A percentile compares a stretch with the other conserved stretches of the same genome.
Evolutionary conservation across 768 basidiomycete genomes (phyloP).

Genomic region (Lactarius tabidus): DNA sequence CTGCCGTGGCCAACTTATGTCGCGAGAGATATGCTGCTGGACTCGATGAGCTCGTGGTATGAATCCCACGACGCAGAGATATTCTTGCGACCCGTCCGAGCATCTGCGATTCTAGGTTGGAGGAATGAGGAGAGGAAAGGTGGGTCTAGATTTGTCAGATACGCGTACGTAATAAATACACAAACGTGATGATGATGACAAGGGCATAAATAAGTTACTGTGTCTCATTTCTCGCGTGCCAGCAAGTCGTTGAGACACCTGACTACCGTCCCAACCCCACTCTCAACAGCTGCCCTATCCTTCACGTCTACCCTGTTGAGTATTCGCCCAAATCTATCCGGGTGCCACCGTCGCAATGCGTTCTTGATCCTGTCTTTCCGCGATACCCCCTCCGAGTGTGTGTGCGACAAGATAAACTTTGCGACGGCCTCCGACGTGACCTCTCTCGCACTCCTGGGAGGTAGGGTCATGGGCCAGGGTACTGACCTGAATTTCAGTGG

Average conservation of each 20-base stretch:
- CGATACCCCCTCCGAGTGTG: slow-evolving; percentile 55
- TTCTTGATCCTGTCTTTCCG: slow-evolving; percentile 62
- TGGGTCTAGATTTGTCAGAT: neutral
- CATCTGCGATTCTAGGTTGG: slow-evolving; percentile 13
- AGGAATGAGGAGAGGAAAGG: neutral
- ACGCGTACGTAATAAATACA: neutral
- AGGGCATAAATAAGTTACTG: neutral
- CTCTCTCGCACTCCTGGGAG: slow-evolving; percentile 44
- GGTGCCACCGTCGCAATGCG: slow-evolving; percentile 76
- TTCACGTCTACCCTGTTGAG: slow-evolving; percentile 47
- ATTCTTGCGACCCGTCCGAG: slow-evolving; percentile 16
- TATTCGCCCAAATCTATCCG: slow-evolving; percentile 65
- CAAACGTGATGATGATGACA: neutral
- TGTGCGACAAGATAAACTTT: slow-evolving; percentile 59
- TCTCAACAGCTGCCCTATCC: slow-evolving; percentile 53
- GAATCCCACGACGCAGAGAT: slow-evolving; percentile 18
- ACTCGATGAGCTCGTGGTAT: slow-evolving; percentile 15
- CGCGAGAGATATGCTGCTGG: slow-evolving; percentile 8
- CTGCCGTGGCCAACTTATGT: slow-evolving; percentile 27
- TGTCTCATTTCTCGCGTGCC: slow-evolving; percentile 17
- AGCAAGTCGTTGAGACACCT: slow-evolving; percentile 36
- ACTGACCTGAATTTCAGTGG: slow-evolving; percentile 55
- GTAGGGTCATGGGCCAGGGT: slow-evolving; percentile 62
- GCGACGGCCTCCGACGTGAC: slow-evolving; percentile 53
- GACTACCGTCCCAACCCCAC: slow-evolving; percentile 61